Evolutionary conservation across 2,329 filamentous ascomycete species (phyloP), one percentile per base, ranked within the genome.

Genomic region (Huntiella abstrusa): DNA sequence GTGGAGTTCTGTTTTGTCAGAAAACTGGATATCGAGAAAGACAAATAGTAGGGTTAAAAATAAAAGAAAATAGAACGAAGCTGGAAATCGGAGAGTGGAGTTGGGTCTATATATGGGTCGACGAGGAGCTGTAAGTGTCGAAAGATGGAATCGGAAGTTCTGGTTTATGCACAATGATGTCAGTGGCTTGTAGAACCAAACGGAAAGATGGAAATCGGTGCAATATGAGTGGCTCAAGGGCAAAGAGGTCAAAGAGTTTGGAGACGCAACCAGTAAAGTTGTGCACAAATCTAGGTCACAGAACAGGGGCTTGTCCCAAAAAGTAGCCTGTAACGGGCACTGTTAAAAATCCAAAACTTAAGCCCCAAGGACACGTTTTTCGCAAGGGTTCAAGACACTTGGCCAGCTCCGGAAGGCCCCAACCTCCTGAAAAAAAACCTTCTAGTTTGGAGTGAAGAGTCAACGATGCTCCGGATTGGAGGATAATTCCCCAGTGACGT

Each of bases 21-120:
- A 28, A 28, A 10, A 8, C 22, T 10, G 3, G 22, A 28, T 28
- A 28, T 7, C 3, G 22, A 28, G 8, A 1, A 28, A 8, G 22
- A 10, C 22, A 28, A 28, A 7, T 28, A 28, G 22, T 19, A 33
- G 33, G 35, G 36, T 19, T 19, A 32, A 33, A 10, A 19, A 34
- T 11, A 13, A 19, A 19, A 19, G 11, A 15, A 36, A 43, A 39
- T 3, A 1, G 22, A 28, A 15, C 8, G 16, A 43, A 33, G 16
- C 8, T 33, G n/a, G 28, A 41, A 33, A 45, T 36, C 6, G 45
- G 13, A 44, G 49, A 49, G 40, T 28, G 46, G 46, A 49, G 47
- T 45, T 11, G n/a, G 15, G 39, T 28, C 39, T 41, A 28, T 41
- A 19, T 22, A 10, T 28, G 22, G 7, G 22, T 7, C 22, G 22